Evolutionary conservation across 2,329 filamentous ascomycete genomes (phyloP), one percentile per base, ranked within the genome.

Genomic region (Chaetomium sp.): DNA sequence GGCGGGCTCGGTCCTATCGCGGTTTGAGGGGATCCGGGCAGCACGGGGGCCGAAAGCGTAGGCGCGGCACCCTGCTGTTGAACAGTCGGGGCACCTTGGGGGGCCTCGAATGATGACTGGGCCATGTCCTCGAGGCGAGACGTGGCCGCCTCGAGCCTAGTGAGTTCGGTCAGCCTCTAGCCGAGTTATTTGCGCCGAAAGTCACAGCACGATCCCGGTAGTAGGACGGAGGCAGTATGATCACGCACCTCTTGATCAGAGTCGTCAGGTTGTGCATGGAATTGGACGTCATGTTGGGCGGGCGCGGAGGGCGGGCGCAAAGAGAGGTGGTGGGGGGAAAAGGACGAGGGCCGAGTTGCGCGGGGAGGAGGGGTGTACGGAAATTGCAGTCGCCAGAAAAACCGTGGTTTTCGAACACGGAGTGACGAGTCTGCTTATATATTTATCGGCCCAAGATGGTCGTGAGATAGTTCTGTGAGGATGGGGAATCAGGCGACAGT

Each of bases 231-330:
- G 29, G 29, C 25, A 45, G 54, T 1, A 8, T 3, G 2, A 27
- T 33, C 16, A 80, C 86, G 73, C 86, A 98, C 95, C 95, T 88
- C 86, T 99, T 99, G 82, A 99, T 97, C 74, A 99, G 87, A 62
- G 95, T 99, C 42, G 93, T 96, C 68, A 99, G 82, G 77, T 97
- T 98, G 80, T 98, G 89, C 92, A 98, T 97, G 74, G 93, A 91
- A 79, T 85, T 91, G 68, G 87, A 81, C 70, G 89, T 86, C 90
- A 93, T 93, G 68, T 66, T 78, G 73, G 74, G 66, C 64, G 57
- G 56, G 12, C 13, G 47, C 31, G n/a, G 6, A 21, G 9, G 35
- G 29, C 50, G 6, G 54, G 16, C 51, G 45, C 29, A 23, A 29
- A 29, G n/a, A n/a, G n/a, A n/a, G n/a, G n/a, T 31, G 38, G 29